phyloP scores from a whole-genome alignment of 192 early-diverging fungal genomes.

The Coemansia sp. region DNA sequence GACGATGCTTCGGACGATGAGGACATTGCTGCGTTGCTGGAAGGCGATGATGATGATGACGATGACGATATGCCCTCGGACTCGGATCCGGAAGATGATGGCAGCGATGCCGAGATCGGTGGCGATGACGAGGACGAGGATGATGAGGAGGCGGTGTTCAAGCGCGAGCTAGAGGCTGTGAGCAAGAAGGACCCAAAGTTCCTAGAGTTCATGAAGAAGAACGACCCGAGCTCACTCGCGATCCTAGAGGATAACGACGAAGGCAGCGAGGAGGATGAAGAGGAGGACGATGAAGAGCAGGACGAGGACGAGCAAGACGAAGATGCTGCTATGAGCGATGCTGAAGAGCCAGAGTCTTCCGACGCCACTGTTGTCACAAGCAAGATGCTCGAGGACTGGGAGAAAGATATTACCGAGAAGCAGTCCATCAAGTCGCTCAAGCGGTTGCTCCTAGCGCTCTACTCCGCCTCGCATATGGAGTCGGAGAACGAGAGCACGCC shows the following conservation, averaged over 20 bases:
- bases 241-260: constrained; percentile 65
- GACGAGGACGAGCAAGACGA: constrained; percentile 27
- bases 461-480: constrained; percentile 74
- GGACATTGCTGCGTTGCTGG: constrained; percentile 27
- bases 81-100: constrained; percentile 34
- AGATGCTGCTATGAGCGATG: constrained; percentile 47
- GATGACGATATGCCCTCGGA: constrained; percentile 23
- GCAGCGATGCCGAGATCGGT: constrained; percentile 47
- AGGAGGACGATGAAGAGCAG: constrained; percentile 50
- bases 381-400: constrained; percentile 77
- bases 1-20: constrained; percentile 15
- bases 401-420: constrained; percentile 56
- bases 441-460: constrained; percentile 81
- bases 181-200: constrained; percentile 89
- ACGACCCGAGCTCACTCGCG: constrained; percentile 78
- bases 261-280: constrained; percentile 45
- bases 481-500: constrained; percentile 60
- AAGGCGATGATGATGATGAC: constrained; percentile 24
- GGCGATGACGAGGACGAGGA: constrained; percentile 58
- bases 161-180: constrained; percentile 80
- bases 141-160: constrained; percentile 70
- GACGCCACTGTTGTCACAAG: constrained; percentile 60
- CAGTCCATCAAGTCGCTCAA: constrained; percentile 70
- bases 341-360: constrained; percentile 35
- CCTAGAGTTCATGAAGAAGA: constrained; percentile 87